Conservation (phyloP, 257 asterid species). For the Linderniella brevidens region DNA sequence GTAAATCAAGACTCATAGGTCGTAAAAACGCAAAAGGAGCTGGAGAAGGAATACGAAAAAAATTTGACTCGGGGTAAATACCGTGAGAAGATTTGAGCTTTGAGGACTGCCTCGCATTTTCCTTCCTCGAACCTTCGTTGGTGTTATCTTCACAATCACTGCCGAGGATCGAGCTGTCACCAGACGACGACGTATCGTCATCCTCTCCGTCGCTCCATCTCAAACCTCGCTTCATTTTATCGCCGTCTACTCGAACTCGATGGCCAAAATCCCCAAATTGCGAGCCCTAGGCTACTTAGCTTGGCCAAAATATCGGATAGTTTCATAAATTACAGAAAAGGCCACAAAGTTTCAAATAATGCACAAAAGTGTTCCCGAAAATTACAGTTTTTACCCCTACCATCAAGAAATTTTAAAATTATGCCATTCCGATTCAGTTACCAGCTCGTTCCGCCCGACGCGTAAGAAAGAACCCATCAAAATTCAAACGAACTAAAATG, state of each 20-base stretch:
- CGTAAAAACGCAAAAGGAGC: background rate
- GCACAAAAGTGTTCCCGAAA: no score
- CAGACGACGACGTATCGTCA: constrained; percentile 32
- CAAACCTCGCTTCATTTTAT: no score
- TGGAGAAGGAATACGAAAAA: background rate
- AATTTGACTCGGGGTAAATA: constrained; percentile 3
- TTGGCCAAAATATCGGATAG: no score
- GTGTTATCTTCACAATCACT: constrained; percentile 15
- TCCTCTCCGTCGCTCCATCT: background rate
- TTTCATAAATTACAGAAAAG: no score
- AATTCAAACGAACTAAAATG: no score
- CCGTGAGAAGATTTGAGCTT: constrained; percentile 36
- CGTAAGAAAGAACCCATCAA: no score
- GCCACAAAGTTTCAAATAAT: no score
- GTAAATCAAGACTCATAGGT: background rate
- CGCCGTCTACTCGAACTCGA: no score
- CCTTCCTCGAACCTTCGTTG: constrained; percentile 11
- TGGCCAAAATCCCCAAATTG: no score
- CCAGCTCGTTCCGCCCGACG: constrained; percentile 3
- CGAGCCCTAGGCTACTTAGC: no score
- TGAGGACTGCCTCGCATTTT: constrained; percentile 13
- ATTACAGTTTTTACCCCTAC: no score
- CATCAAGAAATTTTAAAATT: background rate
- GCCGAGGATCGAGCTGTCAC: constrained; percentile 19
- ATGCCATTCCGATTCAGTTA: no score